phyloP scores from a whole-genome alignment of 2,329 filamentous ascomycete genomes.

The Fusarium sacchari region DNA sequence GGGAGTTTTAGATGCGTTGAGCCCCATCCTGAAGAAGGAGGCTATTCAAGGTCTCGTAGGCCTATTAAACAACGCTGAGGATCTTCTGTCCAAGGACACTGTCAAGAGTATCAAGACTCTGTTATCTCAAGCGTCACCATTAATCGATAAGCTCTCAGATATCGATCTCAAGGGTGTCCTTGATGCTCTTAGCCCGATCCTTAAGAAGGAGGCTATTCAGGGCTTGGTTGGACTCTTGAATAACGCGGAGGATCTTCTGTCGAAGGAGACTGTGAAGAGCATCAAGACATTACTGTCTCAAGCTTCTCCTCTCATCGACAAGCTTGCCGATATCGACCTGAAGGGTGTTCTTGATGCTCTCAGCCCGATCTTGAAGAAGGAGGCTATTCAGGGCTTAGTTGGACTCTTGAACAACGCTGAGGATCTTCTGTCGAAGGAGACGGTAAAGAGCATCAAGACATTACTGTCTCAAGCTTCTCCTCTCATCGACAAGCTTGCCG shows the following conservation, averaged over 20 bases:
- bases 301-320: constrained; percentile 26
- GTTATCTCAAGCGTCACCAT: neutral
- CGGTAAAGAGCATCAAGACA: constrained; percentile 38
- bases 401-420: constrained; percentile 40
- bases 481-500: constrained; percentile 38
- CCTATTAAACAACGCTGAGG: neutral
- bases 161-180: constrained; percentile 50
- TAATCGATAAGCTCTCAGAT: constrained; percentile 43
- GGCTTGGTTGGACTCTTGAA: constrained; percentile 39
- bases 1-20: neutral
- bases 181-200: constrained; percentile 35
- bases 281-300: constrained; percentile 32
- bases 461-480: constrained; percentile 30
- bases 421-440: constrained; percentile 29
- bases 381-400: constrained; percentile 44
- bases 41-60: constrained; percentile 8
- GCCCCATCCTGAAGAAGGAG: constrained; percentile 12
- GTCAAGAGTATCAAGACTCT: constrained; percentile 10
- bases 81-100: constrained; percentile 1
- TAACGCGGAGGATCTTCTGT: constrained; percentile 40
- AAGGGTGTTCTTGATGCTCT: constrained; percentile 41
- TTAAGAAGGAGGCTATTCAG: constrained; percentile 44
- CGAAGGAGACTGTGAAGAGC: constrained; percentile 34
- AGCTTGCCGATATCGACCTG: constrained; percentile 48
- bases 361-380: constrained; percentile 40